A percentile compares a stretch with the other conserved stretches of the same genome.
Evolutionary conservation across 2,329 filamentous ascomycete genomes (phyloP).

Genomic region (Diplodia mutila): DNA sequence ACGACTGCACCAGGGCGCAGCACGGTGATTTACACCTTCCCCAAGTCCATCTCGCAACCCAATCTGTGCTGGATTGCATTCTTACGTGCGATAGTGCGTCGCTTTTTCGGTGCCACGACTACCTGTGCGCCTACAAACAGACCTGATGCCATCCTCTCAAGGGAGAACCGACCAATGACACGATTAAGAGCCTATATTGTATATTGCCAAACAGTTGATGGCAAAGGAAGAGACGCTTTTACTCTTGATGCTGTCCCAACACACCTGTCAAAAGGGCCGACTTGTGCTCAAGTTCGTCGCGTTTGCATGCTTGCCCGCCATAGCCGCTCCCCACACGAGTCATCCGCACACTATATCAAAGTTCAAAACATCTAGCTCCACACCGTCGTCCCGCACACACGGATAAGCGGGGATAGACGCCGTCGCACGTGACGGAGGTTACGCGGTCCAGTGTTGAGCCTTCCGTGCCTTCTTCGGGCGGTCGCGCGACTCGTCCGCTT

Average conservation of each 20-base stretch:
- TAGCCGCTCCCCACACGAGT: neutral
- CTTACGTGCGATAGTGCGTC: no score
- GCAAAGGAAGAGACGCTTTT: no score
- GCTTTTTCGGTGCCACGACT: no score
- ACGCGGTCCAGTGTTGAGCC: neutral
- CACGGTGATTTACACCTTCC: no score
- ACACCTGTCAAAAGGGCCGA: no score
- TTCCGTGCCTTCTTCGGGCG: neutral
- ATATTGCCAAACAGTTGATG: no score
- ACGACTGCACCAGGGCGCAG: neutral
- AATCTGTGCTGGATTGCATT: neutral
- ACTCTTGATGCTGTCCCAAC: no score
- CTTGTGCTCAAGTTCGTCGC: neutral
- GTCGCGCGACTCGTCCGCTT: neutral
- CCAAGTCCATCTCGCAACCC: neutral
- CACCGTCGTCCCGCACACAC: neutral
- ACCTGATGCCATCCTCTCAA: no score
- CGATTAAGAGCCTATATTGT: no score
- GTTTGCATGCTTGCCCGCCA: neutral
- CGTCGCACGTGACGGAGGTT: neutral
- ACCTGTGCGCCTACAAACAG: no score
- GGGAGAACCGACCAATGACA: no score
- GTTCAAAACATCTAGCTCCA: neutral
- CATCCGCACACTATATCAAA: neutral
- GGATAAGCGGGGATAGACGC: neutral